Base-by-base conservation (phyloP, 257 asterid species). In the Nicotiana benthamiana region DNA sequence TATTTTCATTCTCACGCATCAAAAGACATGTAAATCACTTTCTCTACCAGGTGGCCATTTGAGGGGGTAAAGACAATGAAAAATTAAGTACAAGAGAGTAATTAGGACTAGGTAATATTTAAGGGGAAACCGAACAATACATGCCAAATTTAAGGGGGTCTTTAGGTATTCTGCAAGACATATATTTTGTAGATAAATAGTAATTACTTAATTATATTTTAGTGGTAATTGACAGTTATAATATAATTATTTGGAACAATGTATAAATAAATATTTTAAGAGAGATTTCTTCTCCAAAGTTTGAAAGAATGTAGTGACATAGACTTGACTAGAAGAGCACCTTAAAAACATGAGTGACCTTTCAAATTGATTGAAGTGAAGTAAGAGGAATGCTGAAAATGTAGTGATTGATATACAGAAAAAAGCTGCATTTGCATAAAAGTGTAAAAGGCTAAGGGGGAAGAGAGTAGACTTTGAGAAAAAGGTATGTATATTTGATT, bases 241-340 rank as follows among this genome's bases (percentile, higher is more conserved):
- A 12, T 43, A 22, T 10, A 20, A 20, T 67, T 67, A 68, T 68
- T 40, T 20, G 0, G 6, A 20, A 3, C 3, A 0, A 4, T 0
- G 5, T n/a, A 20, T 36, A 11, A 68, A 2, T 68, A 3, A 68
- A 2, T 68, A 3, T 68, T 36, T 40, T 5, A 0, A 1, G 36
- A 3, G 52, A 66, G 75, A 32, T 66, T 17, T 32, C n/a, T 17
- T 68, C 11, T 70, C 22, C 15, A 22, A 70, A 22, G 9, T 46
- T 46, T 13, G 36, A 43, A 70, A 22, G 77, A 70, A 70, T 70
- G 59, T 13, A 20, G 15, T 70, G 77, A 70, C 1, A 43, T 60
- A 77, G 81, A 84, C 83, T 48, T 79, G 81, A 78, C 84, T 65
- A 78, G 83, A 72, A 68, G 79, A 36, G 81, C 81, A 78, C 75